Base-by-base conservation (phyloP, 208 protist genomes). In the Trypanosoma mega region DNA sequence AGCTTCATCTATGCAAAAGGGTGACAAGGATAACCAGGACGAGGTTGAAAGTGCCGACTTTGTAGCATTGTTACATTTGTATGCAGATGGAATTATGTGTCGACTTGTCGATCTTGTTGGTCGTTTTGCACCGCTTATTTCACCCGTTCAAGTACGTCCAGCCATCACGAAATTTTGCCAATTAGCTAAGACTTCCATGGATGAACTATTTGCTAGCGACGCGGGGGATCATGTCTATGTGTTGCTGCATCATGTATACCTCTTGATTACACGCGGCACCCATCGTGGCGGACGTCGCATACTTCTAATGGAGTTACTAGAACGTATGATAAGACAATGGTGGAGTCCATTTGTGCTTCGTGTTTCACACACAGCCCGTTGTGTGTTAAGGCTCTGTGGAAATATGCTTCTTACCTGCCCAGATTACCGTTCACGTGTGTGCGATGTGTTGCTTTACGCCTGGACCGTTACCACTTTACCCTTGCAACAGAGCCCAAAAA, bases 371-470 rank as follows among this genome's bases (percentile, higher is more conserved):
- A 47, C 64, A 27, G 37, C 57, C 4, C 65, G 60, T 18, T 64
- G 56, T 0, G 50, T 72, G 14, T 31, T 72, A 26, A 46, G 65
- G 6, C 26, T 72, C n/a, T 64, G 65, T 64, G 65, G 65, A n/a
- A 72, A 72, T 53, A 31, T 72, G 7, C 57, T 72, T 12, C 57
- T 72, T 55, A 60, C 56, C 27, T 72, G 56, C 36, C 29, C 36
- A 4, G 65, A 72, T 26, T 47, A 18, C 2, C 65, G 51, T 21
- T 6, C 49, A 24, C n/a, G 23, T 3, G 74, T 80, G 29, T 86
- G 82, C 54, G 47, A 68, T 48, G 63, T 77, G n/a, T 55, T 90
- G 4, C 54, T 84, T 27, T 75, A 84, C 45, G 51, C 74, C 6
- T 90, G 79, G 78, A 64, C 75, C 3, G 51, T 68, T 8, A 51